Percentiles rank a stretch among this genome's conserved stretches.
Conservation (phyloP, 306 rosid genomes). For the Corylus avellana region DNA sequence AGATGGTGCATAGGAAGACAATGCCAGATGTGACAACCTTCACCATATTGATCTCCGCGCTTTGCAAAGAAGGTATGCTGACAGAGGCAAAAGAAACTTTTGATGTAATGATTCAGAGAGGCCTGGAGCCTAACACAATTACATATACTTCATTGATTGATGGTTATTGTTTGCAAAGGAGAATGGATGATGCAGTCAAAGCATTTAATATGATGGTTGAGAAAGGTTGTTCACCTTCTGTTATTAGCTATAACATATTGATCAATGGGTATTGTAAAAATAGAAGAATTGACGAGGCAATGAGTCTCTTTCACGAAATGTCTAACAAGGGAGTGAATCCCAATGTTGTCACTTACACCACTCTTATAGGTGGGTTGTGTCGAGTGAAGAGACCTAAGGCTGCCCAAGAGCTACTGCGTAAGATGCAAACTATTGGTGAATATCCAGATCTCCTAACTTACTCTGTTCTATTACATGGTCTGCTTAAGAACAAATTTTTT, state of each 20-base stretch:
- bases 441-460: conserved; percentile 43
- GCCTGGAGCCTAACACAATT: conserved; percentile 13
- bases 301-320: conserved; percentile 43
- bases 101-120: conserved; percentile 18
- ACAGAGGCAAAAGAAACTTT: background rate
- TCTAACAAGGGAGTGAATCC: conserved; percentile 28
- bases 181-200: too few relatives aligned
- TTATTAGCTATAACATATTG: background rate
- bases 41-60: conserved; percentile 7
- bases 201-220: background rate
- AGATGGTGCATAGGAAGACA: too few relatives aligned
- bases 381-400: conserved; percentile 33
- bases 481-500: background rate
- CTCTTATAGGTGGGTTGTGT: conserved; percentile 43
- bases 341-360: conserved; percentile 38
- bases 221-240: conserved; percentile 32
- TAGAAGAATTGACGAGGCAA: conserved; percentile 30
- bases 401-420: conserved; percentile 31
- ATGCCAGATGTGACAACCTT: conserved; percentile 13
- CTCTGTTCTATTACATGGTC: conserved; percentile 24
- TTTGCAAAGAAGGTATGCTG: conserved; percentile 22
- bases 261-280: conserved; percentile 27
- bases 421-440: conserved; percentile 32
- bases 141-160: background rate
- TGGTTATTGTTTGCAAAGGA: too few relatives aligned